Base-by-base conservation (phyloP, 495 filamentous ascomycete genomes). In the Daldinia concentrica region DNA sequence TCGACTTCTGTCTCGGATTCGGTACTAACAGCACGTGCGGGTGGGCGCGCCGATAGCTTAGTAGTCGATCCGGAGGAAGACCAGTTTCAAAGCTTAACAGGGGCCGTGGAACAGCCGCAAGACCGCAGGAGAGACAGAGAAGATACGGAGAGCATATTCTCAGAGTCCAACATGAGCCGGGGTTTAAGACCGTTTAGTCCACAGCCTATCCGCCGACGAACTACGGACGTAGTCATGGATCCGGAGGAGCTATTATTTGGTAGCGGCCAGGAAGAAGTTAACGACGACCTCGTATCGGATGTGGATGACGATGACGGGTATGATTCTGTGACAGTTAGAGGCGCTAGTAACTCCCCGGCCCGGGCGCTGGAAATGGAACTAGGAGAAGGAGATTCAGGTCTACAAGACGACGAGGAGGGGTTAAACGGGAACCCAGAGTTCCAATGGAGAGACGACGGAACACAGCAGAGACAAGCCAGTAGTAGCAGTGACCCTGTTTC, bases 181-280 rank as follows among this genome's bases (percentile, higher is more conserved):
- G 81, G 82, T 1, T 77, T 82, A n/a, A 72, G 86, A 39, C 86
- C 86, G 3, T 88, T 88, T 62, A 84, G 81, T 5, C 86, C 86
- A 9, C 84, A 86, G 63, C 86, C 85, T 19, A 79, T 79, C 51
- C 77, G 80, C 34, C 56, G 80, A 30, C 77, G 76, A 7, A 39
- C 71, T 15, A 75, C 73, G 8, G 77, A 79, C 30, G 74, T 80
- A 11, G 61, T 77, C 37, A 72, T 83, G 62, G 82, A 82, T 55
- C 82, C 76, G 50, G 83, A 82, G 43, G 75, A 76, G 7, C 55
- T 83, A 55, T 59, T 85, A 57, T 41, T 51, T 19, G 54, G 54
- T 1, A 30, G 27, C 67, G 66, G 72, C 7, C 55, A 57, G 58
- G 76, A 67, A 4, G 57, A 64, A 12, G 54, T 58, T 45, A 52